Conservation (phyloP, 164 flowering plant species). For the Tinospora cordifolia region DNA sequence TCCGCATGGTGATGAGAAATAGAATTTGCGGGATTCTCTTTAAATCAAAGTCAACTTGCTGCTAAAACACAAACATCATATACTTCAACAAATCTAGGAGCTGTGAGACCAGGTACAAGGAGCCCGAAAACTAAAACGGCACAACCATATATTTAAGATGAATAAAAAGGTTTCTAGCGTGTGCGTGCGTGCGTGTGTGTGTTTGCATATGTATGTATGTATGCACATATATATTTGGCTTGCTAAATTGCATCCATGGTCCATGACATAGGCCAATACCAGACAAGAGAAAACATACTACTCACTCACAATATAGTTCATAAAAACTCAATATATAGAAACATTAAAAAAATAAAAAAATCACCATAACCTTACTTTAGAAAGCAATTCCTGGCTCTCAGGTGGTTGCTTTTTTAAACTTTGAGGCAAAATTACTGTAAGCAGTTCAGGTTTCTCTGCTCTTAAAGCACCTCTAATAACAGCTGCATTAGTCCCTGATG, state of each 20-base stretch:
- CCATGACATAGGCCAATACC: background rate
- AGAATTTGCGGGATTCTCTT: no score
- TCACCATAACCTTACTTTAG: constrained; percentile 54
- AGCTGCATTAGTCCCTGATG: constrained; percentile 98
- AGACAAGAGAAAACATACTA: background rate
- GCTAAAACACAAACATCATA: no score
- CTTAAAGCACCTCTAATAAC: constrained; percentile 93
- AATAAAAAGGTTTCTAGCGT: background rate
- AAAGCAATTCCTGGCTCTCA: constrained; percentile 88
- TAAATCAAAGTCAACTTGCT: no score
- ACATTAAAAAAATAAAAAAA: background rate
- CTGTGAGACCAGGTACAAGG: background rate
- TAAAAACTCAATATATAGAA: background rate
- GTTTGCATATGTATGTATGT: no score
- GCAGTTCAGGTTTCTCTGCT: constrained; percentile 85
- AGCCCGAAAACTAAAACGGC: background rate
- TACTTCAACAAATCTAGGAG: no score
- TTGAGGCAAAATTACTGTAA: constrained; percentile 95
- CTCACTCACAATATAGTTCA: background rate
- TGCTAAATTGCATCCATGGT: background rate
- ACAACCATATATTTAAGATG: background rate
- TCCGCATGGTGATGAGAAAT: no score
- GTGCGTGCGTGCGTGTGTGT: no score
- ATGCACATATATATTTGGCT: no score
- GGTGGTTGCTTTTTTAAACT: constrained; percentile 91